Conservation (phyloP, 495 filamentous ascomycete genomes). For the Bryoglossum gracile region DNA sequence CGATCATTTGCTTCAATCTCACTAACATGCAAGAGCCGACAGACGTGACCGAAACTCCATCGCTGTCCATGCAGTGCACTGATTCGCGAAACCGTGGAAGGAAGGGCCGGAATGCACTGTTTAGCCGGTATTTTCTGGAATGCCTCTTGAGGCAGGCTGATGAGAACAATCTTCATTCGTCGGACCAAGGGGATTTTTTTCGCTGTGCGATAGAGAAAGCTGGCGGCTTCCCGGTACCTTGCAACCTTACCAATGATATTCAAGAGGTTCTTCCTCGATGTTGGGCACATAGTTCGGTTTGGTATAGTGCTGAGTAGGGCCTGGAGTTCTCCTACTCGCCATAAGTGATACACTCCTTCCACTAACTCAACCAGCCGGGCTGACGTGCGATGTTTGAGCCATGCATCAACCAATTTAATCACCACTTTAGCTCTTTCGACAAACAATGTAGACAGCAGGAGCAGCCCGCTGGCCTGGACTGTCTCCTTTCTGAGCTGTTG, state of each 20-base stretch:
- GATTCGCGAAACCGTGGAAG: constrained; percentile 15
- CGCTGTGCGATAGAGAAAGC: constrained; percentile 26
- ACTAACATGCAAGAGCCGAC: constrained; percentile 12
- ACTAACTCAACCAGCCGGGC: constrained; percentile 9
- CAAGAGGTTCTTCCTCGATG: constrained; percentile 16
- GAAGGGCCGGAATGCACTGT: constrained; percentile 12
- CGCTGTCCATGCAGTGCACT: constrained; percentile 8
- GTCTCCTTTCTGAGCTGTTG: constrained; percentile 5
- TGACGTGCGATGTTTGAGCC: constrained; percentile 10
- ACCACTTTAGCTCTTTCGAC: constrained; percentile 13
- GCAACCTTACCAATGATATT: constrained; percentile 30
- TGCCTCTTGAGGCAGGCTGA: constrained; percentile 21
- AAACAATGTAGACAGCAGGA: constrained; percentile 4
- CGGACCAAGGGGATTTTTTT: constrained; percentile 24
- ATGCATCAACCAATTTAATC: constrained; percentile 12
- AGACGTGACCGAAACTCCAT: constrained; percentile 10
- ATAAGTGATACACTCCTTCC: constrained; percentile 13
- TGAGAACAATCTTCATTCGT: constrained; percentile 21
- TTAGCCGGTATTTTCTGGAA: constrained; percentile 17
- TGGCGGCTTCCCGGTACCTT: constrained; percentile 30
- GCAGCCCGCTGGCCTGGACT: background rate
- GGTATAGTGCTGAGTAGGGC: constrained; percentile 9
- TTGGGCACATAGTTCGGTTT: constrained; percentile 17
- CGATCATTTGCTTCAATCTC: constrained; percentile 8
- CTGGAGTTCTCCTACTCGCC: constrained; percentile 10